phyloP scores from a whole-genome alignment of 805 yeast species.

The Starmerella bacillaris region DNA sequence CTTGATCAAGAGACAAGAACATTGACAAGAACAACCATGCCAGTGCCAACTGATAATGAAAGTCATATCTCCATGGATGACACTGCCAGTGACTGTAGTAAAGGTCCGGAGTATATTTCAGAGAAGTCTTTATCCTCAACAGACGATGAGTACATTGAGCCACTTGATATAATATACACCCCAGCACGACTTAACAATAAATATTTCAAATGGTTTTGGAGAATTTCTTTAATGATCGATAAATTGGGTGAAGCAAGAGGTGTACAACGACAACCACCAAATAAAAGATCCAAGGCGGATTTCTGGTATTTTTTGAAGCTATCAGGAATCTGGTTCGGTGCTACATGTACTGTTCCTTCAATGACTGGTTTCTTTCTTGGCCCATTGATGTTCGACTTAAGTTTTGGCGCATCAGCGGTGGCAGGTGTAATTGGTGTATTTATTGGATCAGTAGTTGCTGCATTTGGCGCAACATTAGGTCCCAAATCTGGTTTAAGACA shows the following conservation, averaged over 20 bases:
- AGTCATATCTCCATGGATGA: neutral
- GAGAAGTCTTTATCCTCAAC: neutral
- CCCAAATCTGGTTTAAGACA: conserved; percentile 82
- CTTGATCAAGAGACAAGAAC: no score
- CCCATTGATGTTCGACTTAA: conserved; percentile 50
- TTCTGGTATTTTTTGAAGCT: conserved; percentile 24
- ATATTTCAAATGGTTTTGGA: conserved; percentile 17
- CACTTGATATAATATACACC: conserved; percentile 7
- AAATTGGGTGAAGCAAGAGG: conserved; percentile 56
- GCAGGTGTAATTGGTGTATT: conserved; percentile 46
- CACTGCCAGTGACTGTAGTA: neutral
- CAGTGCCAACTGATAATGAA: neutral
- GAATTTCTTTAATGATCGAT: conserved; percentile 26
- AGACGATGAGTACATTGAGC: neutral
- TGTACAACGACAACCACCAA: conserved; percentile 53
- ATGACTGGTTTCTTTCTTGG: conserved; percentile 72
- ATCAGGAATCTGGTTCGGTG: conserved; percentile 65
- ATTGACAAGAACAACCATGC: no score
- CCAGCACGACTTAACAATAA: conserved; percentile 9
- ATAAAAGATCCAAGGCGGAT: conserved; percentile 30
- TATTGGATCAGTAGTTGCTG: conserved; percentile 61
- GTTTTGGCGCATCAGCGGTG: conserved; percentile 44
- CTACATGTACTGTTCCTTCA: conserved; percentile 74
- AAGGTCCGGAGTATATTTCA: no score
- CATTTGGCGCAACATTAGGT: conserved; percentile 72